These are phyloP conservation scores for Sporothrix phasma DNA, from an alignment of 2,329 filamentous ascomycete genomes.

Conservation along the genomic window DNA sequence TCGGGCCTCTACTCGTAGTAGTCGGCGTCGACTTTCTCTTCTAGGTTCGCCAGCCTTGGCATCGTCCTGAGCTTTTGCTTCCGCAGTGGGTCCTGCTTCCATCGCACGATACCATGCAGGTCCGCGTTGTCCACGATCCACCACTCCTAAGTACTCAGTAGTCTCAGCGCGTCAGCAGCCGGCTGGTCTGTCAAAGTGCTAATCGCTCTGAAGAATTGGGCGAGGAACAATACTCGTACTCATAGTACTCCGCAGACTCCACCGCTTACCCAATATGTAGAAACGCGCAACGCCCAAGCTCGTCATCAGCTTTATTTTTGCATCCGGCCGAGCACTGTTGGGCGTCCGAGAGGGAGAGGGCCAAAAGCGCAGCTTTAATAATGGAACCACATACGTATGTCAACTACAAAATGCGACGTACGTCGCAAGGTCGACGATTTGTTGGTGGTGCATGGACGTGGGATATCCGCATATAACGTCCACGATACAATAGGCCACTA, in stretches of 20 bases:
- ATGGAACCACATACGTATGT: slow-evolving; percentile 9
- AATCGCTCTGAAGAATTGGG: background rate
- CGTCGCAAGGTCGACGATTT: too few species aligned
- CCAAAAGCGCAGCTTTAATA: background rate
- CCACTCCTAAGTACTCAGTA: too few species aligned
- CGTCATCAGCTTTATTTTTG: slow-evolving; percentile 4
- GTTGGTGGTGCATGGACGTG: background rate
- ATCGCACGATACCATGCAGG: background rate
- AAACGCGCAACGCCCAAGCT: background rate
- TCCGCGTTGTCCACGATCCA: background rate
- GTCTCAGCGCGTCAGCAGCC: background rate
- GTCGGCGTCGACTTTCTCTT: background rate
- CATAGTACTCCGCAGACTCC: background rate
- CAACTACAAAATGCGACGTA: too few species aligned
- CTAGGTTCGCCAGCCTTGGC: too few species aligned
- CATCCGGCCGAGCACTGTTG: background rate
- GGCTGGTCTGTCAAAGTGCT: background rate
- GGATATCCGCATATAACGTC: background rate
- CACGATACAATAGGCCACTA: background rate
- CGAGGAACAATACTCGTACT: background rate
- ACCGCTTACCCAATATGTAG: background rate
- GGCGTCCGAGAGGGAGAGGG: background rate
- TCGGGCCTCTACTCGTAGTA: background rate
- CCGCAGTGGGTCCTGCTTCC: too few species aligned
- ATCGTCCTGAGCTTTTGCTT: too few species aligned